Evolutionary conservation across 768 basidiomycete genomes (phyloP).

Genomic region (Tephrocybe sp.): DNA sequence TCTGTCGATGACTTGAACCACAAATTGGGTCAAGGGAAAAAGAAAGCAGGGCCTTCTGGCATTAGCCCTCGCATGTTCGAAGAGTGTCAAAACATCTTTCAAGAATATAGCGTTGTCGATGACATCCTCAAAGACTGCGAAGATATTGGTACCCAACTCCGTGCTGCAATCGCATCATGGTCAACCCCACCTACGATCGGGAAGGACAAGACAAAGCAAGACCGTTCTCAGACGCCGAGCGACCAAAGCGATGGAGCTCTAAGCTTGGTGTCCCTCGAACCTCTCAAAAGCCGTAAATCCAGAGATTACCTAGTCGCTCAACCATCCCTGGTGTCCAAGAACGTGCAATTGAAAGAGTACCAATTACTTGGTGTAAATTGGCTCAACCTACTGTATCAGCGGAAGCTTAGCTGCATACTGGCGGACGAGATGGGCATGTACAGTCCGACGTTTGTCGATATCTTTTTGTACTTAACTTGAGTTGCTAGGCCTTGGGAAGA

Average conservation of each 20-base stretch:
- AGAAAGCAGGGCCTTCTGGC: conserved; percentile 78
- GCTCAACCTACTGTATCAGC: conserved; percentile 84
- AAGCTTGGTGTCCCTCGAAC: conserved; percentile 48
- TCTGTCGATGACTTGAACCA: conserved; percentile 70
- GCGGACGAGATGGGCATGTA: conserved; percentile 98
- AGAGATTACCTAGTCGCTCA: conserved; percentile 75
- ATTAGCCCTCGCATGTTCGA: conserved; percentile 91
- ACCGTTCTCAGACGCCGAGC: conserved; percentile 25
- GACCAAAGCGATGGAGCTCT: conserved; percentile 64
- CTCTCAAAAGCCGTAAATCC: conserved; percentile 38
- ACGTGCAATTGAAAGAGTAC: conserved; percentile 89
- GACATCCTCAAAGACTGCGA: conserved; percentile 88
- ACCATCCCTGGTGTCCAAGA: conserved; percentile 64
- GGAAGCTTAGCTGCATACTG: conserved; percentile 87
- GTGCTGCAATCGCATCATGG: conserved; percentile 80
- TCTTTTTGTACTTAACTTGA: conserved; percentile 7
- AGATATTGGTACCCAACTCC: conserved; percentile 74
- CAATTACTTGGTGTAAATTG: conserved; percentile 98
- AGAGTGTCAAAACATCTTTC: conserved; percentile 82
- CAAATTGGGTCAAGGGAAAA: conserved; percentile 85
- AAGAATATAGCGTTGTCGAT: conserved; percentile 87
- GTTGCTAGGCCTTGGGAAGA: conserved; percentile 88
- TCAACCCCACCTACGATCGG: conserved; percentile 35
- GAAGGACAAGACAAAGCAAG: conserved; percentile 41
- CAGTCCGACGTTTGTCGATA: conserved; percentile 3